phyloP scores from a whole-genome alignment of 768 basidiomycete genomes.

The Leccinellum luteum region DNA sequence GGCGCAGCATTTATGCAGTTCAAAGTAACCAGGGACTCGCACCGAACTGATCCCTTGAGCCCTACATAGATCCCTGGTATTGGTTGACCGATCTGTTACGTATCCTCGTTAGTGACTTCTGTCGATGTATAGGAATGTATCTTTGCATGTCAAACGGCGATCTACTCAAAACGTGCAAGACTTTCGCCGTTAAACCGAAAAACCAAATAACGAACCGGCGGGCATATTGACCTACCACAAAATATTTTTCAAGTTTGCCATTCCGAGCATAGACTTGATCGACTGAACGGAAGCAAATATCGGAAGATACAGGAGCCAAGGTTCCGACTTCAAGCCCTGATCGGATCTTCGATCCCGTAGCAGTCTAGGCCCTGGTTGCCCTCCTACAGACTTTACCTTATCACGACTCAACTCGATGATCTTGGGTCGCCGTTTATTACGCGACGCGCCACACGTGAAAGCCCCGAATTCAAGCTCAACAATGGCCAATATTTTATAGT shows the following conservation, averaged over 20 bases:
- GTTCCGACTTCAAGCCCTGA: neutral
- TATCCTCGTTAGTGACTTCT: conserved; percentile 6
- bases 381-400: conserved; percentile 6
- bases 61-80: conserved; percentile 8
- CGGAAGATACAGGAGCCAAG: neutral
- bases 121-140: neutral
- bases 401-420: conserved; percentile 7
- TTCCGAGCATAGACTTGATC: neutral
- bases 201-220: neutral
- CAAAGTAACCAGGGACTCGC: conserved; percentile 24
- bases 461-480: conserved; percentile 21
- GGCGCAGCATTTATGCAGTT: conserved; percentile 19
- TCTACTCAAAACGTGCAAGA: conserved; percentile 1
- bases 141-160: neutral
- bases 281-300: conserved; percentile 12
- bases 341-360: neutral
- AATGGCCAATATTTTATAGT: conserved; percentile 21
- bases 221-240: neutral
- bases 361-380: conserved; percentile 3
- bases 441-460: conserved; percentile 16
- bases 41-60: conserved; percentile 4
- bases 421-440: conserved; percentile 16
- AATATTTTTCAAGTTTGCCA: neutral
- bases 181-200: neutral
- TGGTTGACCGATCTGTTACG: conserved; percentile 15